These are phyloP conservation scores for Canavalia gladiata DNA, from an alignment of 306 rosid species.

Conservation along the genomic window DNA sequence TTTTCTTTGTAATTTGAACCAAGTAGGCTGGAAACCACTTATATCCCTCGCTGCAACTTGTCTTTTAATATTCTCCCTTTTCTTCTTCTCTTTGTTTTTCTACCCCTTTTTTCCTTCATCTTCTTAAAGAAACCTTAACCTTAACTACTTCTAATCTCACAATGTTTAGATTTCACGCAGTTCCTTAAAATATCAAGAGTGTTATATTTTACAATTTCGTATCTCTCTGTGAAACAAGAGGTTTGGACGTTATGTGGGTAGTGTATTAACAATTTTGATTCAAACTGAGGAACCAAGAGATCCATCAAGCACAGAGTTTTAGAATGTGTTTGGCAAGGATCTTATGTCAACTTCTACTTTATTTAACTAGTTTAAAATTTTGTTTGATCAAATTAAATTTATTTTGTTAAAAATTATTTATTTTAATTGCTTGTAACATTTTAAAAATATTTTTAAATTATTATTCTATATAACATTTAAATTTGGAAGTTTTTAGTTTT, in stretches of 20 bases:
- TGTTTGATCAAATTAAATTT: too few relatives aligned
- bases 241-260: background rate
- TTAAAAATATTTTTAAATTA: too few relatives aligned
- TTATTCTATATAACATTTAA: too few relatives aligned
- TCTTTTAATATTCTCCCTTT: constrained; percentile 11
- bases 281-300: background rate
- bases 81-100: background rate
- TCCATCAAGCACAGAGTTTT: background rate
- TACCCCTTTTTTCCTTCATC: background rate
- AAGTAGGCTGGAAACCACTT: constrained; percentile 44
- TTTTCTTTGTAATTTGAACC: constrained; percentile 2
- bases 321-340: too few relatives aligned
- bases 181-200: background rate
- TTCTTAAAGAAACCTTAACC: background rate
- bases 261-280: background rate
- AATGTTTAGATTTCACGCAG: background rate
- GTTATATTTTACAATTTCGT: background rate
- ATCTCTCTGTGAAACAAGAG: background rate
- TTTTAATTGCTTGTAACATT: too few relatives aligned
- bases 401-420: too few relatives aligned
- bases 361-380: background rate
- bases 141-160: background rate
- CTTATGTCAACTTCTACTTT: too few relatives aligned
- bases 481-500: too few relatives aligned
- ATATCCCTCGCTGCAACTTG: constrained; percentile 30